Evolutionary conservation across 495 filamentous ascomycete species (phyloP).

Genomic region (Hyaloscypha hepaticicola): DNA sequence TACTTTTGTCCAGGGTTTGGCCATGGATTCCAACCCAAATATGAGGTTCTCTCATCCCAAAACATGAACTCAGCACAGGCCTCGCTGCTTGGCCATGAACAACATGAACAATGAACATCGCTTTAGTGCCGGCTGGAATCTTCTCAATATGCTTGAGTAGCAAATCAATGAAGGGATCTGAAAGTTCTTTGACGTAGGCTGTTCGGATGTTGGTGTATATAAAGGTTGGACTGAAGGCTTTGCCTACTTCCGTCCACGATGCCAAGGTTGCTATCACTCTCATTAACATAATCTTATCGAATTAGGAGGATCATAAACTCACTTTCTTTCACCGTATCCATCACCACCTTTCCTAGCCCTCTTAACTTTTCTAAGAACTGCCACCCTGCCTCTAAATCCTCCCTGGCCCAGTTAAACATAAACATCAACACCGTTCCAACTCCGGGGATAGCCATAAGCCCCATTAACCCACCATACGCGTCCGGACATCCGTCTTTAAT

Average conservation of each 20-base stretch:
- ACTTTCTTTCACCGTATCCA: constrained; percentile 32
- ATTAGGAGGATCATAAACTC: neutral
- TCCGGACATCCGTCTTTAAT: neutral
- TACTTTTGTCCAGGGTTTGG: neutral
- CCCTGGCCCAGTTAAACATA: constrained; percentile 35
- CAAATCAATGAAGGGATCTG: constrained; percentile 26
- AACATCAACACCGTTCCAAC: constrained; percentile 28
- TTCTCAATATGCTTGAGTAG: constrained; percentile 26
- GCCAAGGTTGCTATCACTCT: constrained; percentile 25
- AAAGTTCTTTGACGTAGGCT: constrained; percentile 27
- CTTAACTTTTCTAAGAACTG: constrained; percentile 35
- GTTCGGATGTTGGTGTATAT: constrained; percentile 29
- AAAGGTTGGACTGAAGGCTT: constrained; percentile 22
- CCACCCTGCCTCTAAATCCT: constrained; percentile 31
- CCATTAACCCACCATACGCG: constrained; percentile 1
- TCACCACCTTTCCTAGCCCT: constrained; percentile 24
- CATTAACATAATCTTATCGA: neutral
- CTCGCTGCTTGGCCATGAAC: constrained; percentile 29
- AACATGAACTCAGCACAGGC: constrained; percentile 31
- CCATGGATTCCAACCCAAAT: constrained; percentile 39
- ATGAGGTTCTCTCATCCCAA: constrained; percentile 36
- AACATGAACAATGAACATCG: constrained; percentile 36
- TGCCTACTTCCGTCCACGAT: constrained; percentile 22
- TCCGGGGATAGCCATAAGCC: constrained; percentile 25
- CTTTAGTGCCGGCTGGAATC: constrained; percentile 31